Conservation (phyloP, 2,329 filamentous ascomycete genomes). For the Escovopsis sp. region DNA sequence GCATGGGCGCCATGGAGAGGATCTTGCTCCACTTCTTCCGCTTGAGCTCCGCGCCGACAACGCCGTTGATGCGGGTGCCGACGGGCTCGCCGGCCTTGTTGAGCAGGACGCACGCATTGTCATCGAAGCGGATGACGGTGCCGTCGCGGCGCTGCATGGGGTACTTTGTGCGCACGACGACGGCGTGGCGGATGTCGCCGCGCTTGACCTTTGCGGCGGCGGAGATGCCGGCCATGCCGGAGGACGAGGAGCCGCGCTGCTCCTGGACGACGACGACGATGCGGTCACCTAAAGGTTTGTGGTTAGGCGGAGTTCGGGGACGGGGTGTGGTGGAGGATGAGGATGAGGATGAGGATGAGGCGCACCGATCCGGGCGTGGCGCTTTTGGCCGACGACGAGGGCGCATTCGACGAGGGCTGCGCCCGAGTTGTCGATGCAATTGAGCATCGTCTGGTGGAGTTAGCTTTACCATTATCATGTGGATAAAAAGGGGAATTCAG, state of each 20-base stretch:
- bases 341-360: neutral
- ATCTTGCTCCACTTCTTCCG: constrained; percentile 98
- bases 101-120: constrained; percentile 94
- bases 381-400: constrained; percentile 82
- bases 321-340: no score
- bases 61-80: constrained; percentile 78
- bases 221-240: constrained; percentile 55
- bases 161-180: constrained; percentile 84
- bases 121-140: constrained; percentile 82
- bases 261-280: constrained; percentile 98
- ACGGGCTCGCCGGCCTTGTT: constrained; percentile 96
- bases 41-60: constrained; percentile 80
- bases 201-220: constrained; percentile 85
- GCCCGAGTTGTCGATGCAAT: constrained; percentile 99
- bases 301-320: no score
- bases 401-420: constrained; percentile 94
- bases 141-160: constrained; percentile 79
- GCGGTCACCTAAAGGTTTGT: constrained; percentile 64
- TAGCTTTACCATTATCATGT: neutral
- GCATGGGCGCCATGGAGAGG: constrained; percentile 73
- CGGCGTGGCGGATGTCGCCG: constrained; percentile 90
- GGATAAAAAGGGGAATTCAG: neutral
- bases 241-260: constrained; percentile 65
- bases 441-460: constrained; percentile 66
- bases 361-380: constrained; percentile 75